Evolutionary conservation across 345 rosid species (phyloP).

Genomic region (Cardamine occulta): DNA sequence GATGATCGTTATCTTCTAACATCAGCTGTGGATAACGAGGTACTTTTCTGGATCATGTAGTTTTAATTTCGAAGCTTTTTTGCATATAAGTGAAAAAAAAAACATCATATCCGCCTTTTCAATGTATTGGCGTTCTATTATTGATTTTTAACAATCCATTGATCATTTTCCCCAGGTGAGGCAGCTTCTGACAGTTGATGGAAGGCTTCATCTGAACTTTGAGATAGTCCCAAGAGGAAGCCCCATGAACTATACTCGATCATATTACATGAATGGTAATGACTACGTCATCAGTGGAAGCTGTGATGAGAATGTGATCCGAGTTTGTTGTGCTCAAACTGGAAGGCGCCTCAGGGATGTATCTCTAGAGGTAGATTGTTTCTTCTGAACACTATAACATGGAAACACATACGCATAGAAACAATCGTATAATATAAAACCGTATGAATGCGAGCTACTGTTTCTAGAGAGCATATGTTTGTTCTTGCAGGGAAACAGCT

Average conservation of each 20-base stretch:
- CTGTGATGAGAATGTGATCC: slow-evolving; percentile 85
- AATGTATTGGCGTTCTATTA: background rate
- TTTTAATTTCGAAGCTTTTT: background rate
- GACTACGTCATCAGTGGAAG: slow-evolving; percentile 94
- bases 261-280: slow-evolving; percentile 93
- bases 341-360: slow-evolving; percentile 95
- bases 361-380: slow-evolving; percentile 72
- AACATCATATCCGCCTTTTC: background rate
- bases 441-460: slow-evolving; percentile 1
- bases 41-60: slow-evolving; percentile 37
- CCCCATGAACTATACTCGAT: slow-evolving; percentile 86
- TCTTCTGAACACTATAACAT: background rate
- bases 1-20: slow-evolving; percentile 95
- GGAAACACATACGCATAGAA: background rate
- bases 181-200: slow-evolving; percentile 90
- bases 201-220: slow-evolving; percentile 76
- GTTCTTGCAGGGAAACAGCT: slow-evolving; percentile 63
- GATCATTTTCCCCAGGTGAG: slow-evolving; percentile 63
- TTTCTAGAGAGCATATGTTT: background rate
- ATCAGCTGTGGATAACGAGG: slow-evolving; percentile 99
- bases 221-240: slow-evolving; percentile 77
- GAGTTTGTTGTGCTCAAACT: slow-evolving; percentile 95
- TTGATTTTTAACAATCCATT: background rate
- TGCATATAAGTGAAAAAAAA: background rate
- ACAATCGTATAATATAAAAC: background rate